phyloP scores from a whole-genome alignment of 805 yeast genomes.

The Blastobotrys chiropterorum region DNA sequence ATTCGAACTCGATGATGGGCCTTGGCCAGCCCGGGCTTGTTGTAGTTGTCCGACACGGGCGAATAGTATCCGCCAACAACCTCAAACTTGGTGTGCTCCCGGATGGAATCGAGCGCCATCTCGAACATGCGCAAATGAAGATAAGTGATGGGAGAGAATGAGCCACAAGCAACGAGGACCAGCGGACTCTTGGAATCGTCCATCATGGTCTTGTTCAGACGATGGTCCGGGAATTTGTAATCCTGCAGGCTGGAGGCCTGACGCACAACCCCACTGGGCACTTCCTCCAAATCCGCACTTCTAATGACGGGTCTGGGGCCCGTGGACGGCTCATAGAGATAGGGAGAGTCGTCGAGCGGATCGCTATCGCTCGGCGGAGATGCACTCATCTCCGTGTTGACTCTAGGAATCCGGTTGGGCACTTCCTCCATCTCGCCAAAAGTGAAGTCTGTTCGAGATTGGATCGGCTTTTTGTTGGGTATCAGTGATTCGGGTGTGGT shows the following conservation, averaged over 20 bases:
- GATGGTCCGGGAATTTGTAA: constrained; percentile 82
- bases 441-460: constrained; percentile 35
- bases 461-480: constrained; percentile 71
- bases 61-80: constrained; percentile 95
- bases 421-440: not conserved
- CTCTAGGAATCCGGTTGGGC: constrained; percentile 11
- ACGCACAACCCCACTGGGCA: constrained; percentile 87
- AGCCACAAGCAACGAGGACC: constrained; percentile 95
- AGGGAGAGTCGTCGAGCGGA: constrained; percentile 7
- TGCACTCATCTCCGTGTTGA: constrained; percentile 15
- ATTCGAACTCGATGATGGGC: constrained; percentile 87
- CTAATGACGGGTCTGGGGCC: constrained; percentile 35
- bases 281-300: constrained; percentile 93
- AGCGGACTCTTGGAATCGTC: constrained; percentile 80
- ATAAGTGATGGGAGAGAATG: constrained; percentile 93
- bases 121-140: constrained; percentile 95
- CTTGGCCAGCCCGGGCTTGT: constrained; percentile 87
- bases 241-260: constrained; percentile 68
- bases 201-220: constrained; percentile 61
- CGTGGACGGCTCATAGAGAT: constrained; percentile 10
- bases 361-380: constrained; percentile 5
- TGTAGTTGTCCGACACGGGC: constrained; percentile 86
- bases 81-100: constrained; percentile 89
- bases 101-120: constrained; percentile 92
- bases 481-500: constrained; percentile 24